These are phyloP conservation scores for Sporothrix sp. DNA, from an alignment of 2,329 filamentous ascomycete species.

Conservation along the genomic window DNA sequence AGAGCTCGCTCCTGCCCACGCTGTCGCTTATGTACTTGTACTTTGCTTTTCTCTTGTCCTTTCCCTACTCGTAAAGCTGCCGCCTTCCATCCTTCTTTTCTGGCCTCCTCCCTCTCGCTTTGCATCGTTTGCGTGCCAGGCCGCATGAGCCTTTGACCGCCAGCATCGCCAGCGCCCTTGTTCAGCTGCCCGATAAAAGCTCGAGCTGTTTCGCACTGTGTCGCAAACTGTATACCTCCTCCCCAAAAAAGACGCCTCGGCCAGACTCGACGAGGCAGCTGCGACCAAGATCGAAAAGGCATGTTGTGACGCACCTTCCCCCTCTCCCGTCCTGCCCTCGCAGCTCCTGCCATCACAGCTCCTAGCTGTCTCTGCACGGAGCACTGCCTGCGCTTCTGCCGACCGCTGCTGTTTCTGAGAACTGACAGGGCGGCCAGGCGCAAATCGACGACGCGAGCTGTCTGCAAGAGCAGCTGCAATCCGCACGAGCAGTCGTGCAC, in stretches of 20 bases:
- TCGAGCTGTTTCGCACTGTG: constrained; percentile 3
- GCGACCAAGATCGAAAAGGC: not conserved
- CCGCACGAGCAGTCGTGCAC: not conserved
- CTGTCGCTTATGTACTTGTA: not conserved
- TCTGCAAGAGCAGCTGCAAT: not conserved
- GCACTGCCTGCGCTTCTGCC: not conserved
- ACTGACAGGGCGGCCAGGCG: constrained; percentile 2
- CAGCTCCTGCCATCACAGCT: not conserved
- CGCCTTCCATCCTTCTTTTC: not conserved
- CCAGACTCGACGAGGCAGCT: not conserved
- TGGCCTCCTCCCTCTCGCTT: not conserved
- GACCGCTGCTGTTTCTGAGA: constrained; percentile 3
- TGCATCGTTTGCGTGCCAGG: not conserved
- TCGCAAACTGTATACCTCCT: not conserved
- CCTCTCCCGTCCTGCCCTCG: not conserved
- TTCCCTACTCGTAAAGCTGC: not conserved
- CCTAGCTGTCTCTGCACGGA: too few species aligned
- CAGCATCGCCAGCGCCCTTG: not conserved
- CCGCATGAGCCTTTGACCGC: not conserved
- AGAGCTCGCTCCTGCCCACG: constrained; percentile 3
- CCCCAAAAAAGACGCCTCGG: constrained; percentile 1
- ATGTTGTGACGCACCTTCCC: not conserved
- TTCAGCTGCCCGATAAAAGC: not conserved
- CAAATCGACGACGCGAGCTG: not conserved
- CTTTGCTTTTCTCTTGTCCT: not conserved